phyloP scores from a whole-genome alignment of 129 eudicot species.

The Lonicera japonica region DNA sequence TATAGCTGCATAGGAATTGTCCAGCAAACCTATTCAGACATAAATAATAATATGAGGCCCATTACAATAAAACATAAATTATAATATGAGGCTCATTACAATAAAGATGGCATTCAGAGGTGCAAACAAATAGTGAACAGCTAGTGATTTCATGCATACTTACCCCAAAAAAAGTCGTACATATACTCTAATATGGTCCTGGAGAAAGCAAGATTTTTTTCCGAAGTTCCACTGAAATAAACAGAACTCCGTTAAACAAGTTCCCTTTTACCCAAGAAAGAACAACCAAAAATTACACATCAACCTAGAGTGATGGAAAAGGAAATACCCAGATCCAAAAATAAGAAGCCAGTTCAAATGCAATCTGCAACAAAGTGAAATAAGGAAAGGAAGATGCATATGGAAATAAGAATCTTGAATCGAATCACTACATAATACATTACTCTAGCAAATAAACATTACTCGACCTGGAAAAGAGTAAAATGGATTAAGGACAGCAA shows the following conservation, averaged over 20 bases:
- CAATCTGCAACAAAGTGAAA: slow-evolving; percentile 53
- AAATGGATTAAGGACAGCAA: slow-evolving; percentile 79
- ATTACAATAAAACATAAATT: slow-evolving; percentile 5
- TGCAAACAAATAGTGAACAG: neutral
- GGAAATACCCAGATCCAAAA: slow-evolving; percentile 95
- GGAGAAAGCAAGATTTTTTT: slow-evolving; percentile 80
- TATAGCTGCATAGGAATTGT: slow-evolving; percentile 93
- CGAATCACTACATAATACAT: slow-evolving; percentile 1
- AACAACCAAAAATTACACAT: neutral
- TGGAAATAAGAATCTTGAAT: neutral
- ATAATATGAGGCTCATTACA: neutral
- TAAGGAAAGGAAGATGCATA: neutral
- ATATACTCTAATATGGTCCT: slow-evolving; percentile 75
- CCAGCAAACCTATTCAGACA: slow-evolving; percentile 64
- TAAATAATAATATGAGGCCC: neutral
- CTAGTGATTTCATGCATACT: neutral
- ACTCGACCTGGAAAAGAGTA: slow-evolving; percentile 87
- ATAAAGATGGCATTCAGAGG: neutral
- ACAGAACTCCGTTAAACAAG: slow-evolving; percentile 9
- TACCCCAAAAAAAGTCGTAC: slow-evolving; percentile 83
- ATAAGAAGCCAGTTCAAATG: slow-evolving; percentile 96
- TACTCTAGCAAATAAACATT: neutral
- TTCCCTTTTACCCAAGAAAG: neutral
- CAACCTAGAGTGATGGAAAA: slow-evolving; percentile 1
- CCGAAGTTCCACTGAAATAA: slow-evolving; percentile 96